Evolutionary conservation across 345 rosid genomes (phyloP).

Genomic region (Erucastrum elatum): DNA sequence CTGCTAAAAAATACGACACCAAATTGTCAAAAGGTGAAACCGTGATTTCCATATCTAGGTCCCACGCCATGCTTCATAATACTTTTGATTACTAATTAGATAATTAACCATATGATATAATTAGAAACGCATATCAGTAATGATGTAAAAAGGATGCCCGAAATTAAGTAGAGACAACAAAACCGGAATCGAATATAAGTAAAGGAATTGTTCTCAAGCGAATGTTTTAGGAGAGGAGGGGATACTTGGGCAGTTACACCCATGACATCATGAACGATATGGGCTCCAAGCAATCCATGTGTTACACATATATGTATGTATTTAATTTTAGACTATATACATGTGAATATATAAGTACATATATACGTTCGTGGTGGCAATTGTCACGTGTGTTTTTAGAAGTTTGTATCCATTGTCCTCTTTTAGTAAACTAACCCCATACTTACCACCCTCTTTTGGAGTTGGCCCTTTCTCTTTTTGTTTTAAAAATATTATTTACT

Average conservation of each 20-base stretch:
- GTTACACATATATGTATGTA: not conserved
- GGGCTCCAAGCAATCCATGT: constrained; percentile 36
- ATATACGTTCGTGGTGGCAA: constrained; percentile 3
- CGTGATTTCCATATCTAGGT: constrained; percentile 31
- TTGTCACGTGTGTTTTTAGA: constrained; percentile 26
- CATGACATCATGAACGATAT: constrained; percentile 40
- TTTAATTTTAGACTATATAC: not conserved
- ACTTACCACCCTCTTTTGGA: constrained; percentile 10
- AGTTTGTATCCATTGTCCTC: not conserved
- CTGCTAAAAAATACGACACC: constrained; percentile 24
- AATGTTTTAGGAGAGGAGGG: not conserved
- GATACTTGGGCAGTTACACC: constrained; percentile 24
- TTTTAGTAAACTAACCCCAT: constrained; percentile 28
- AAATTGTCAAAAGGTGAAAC: constrained; percentile 34
- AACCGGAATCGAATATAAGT: not conserved
- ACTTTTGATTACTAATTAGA: constrained; percentile 13
- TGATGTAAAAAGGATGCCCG: not conserved
- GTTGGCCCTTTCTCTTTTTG: not conserved
- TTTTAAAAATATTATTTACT: not conserved
- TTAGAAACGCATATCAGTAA: not conserved
- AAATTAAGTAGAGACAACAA: not conserved
- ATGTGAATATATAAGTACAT: not conserved
- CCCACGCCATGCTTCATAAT: constrained; percentile 37
- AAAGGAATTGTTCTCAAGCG: not conserved
- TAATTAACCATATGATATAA: not conserved